Percentiles rank a stretch among this genome's conserved stretches.
phyloP scores from a whole-genome alignment of 1,284 basidiomycete species.

The Takashimella tepidaria region DNA sequence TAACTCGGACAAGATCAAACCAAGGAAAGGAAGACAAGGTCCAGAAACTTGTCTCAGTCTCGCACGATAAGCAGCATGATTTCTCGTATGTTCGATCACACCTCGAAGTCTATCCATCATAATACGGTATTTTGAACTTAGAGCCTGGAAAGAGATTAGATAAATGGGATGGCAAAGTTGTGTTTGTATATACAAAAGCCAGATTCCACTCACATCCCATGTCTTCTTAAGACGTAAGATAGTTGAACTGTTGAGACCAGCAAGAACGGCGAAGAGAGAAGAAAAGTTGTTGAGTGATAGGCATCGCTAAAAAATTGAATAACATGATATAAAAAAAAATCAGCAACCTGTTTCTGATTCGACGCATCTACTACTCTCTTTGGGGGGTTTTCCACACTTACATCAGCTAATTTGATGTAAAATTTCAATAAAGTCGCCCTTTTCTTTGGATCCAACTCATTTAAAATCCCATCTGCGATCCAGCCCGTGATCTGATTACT shows the following conservation, averaged over 20 bases:
- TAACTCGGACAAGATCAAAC: slow-evolving; percentile 53
- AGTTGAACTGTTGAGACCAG: slow-evolving; percentile 89
- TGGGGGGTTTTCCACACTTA: too few relatives aligned
- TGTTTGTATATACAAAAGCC: too few relatives aligned
- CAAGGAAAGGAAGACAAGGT: slow-evolving; percentile 87
- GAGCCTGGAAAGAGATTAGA: slow-evolving; percentile 54
- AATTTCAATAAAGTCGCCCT: slow-evolving; percentile 80
- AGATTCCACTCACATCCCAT: slow-evolving; percentile 77
- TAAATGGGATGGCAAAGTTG: too few relatives aligned
- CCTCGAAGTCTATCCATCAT: slow-evolving; percentile 76
- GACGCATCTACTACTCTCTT: background rate
- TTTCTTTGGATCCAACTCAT: slow-evolving; percentile 77
- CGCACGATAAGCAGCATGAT: slow-evolving; percentile 67
- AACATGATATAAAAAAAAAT: slow-evolving; percentile 5
- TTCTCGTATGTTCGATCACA: slow-evolving; percentile 76
- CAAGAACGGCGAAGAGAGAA: slow-evolving; percentile 90
- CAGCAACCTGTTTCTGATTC: too few relatives aligned
- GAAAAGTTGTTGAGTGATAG: slow-evolving; percentile 88
- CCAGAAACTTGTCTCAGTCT: slow-evolving; percentile 73
- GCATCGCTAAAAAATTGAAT: slow-evolving; percentile 61
- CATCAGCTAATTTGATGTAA: slow-evolving; percentile 89
- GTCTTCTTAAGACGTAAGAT: slow-evolving; percentile 89
- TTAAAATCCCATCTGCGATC: slow-evolving; percentile 86
- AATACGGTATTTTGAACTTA: slow-evolving; percentile 75
- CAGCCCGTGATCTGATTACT: slow-evolving; percentile 92